A percentile compares a stretch with the other conserved stretches of the same genome.
Evolutionary conservation across 2,329 filamentous ascomycete genomes (phyloP).

Genomic region (Cytospora paraplurivora): DNA sequence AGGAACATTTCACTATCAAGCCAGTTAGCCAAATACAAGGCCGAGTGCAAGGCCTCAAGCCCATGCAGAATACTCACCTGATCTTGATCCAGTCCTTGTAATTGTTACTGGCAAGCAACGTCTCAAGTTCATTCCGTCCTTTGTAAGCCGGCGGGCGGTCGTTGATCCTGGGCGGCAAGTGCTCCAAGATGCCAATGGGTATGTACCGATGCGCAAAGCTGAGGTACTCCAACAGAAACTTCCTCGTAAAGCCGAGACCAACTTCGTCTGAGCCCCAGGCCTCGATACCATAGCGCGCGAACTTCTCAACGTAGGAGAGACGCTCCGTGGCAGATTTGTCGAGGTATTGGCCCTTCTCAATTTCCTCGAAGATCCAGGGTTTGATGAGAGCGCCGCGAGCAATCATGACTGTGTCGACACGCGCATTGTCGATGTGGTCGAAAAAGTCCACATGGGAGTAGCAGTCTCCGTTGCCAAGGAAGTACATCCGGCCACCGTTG

Average conservation of each 20-base stretch:
- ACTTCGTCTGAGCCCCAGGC: constrained; percentile 96
- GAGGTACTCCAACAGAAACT: constrained; percentile 93
- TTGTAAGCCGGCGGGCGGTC: constrained; percentile 84
- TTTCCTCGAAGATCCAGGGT: constrained; percentile 98
- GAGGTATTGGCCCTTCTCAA: constrained; percentile 85
- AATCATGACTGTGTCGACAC: constrained; percentile 94
- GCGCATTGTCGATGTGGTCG: constrained; percentile 71
- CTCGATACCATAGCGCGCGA: constrained; percentile 85
- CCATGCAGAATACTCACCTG: constrained; percentile 61
- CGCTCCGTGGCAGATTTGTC: constrained; percentile 93
- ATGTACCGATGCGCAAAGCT: constrained; percentile 93
- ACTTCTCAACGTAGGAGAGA: constrained; percentile 83
- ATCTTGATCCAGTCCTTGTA: constrained; percentile 99
- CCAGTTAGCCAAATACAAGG: constrained; percentile 26
- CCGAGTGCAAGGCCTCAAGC: neutral
- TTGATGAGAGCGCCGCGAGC: constrained; percentile 96
- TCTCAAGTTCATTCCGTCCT: constrained; percentile 89
- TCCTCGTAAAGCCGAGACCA: constrained; percentile 84
- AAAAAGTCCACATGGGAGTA: constrained; percentile 91
- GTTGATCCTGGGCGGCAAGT: constrained; percentile 84
- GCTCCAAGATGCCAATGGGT: constrained; percentile 83
- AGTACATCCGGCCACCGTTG: constrained; percentile 75
- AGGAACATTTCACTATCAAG: constrained; percentile 88
- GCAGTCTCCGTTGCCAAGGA: constrained; percentile 95
- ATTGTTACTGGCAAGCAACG: constrained; percentile 84